phyloP scores from a whole-genome alignment of 441 rosid species.

The Capsella rubella region DNA sequence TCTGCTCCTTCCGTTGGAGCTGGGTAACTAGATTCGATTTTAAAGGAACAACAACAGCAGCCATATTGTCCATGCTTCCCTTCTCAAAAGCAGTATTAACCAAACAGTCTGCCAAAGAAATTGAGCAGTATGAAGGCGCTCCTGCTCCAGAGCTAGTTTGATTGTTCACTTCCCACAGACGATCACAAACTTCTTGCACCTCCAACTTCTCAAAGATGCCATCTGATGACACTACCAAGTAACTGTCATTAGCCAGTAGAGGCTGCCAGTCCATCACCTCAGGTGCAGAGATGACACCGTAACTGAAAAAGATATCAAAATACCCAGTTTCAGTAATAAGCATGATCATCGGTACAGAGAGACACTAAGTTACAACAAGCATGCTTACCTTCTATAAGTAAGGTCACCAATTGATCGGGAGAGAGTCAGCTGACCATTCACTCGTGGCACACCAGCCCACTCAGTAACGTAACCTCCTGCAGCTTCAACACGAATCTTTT shows the following conservation, averaged over 20 bases:
- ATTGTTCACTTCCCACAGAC: constrained; percentile 66
- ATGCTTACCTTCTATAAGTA: constrained; percentile 64
- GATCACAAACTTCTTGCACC: constrained; percentile 84
- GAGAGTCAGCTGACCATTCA: constrained; percentile 90
- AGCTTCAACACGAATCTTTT: constrained; percentile 84
- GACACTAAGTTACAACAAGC: constrained; percentile 7
- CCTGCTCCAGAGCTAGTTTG: constrained; percentile 51
- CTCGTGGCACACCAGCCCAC: constrained; percentile 83
- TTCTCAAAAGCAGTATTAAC: constrained; percentile 71
- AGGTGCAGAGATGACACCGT: constrained; percentile 90
- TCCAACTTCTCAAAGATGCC: constrained; percentile 89
- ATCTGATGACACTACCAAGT: constrained; percentile 92
- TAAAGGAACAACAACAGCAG: constrained; percentile 83
- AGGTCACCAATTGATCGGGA: constrained; percentile 95
- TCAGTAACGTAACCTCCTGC: constrained; percentile 90
- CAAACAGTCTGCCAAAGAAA: constrained; percentile 85
- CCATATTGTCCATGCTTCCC: constrained; percentile 94
- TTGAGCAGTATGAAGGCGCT: constrained; percentile 68
- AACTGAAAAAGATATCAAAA: constrained; percentile 52
- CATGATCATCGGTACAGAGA: constrained; percentile 18
- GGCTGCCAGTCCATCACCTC: constrained; percentile 91
- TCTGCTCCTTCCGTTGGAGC: constrained; percentile 50
- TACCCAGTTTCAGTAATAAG: constrained; percentile 14
- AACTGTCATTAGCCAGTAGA: constrained; percentile 75
- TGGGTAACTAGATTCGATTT: constrained; percentile 54